A percentile compares a stretch with the other conserved stretches of the same genome.
Evolutionary conservation across 176 grass and related monocot species (phyloP).

Genomic region (Zoysia japonica): DNA sequence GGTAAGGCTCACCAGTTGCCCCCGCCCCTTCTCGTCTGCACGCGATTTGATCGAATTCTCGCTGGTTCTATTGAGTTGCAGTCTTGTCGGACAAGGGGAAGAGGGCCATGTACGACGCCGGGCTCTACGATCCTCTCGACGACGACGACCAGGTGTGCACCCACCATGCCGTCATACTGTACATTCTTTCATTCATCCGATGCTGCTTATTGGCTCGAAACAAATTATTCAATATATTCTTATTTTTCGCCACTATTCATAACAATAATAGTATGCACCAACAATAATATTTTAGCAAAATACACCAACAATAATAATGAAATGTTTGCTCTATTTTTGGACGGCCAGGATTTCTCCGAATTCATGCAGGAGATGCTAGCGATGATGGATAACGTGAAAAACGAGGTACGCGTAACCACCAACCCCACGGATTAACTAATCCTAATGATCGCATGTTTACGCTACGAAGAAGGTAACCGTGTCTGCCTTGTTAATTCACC

Average conservation of each 20-base stretch:
- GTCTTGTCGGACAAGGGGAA: conserved; percentile 93
- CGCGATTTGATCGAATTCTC: conserved; percentile 22
- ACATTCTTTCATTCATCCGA: not conserved
- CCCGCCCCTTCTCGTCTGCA: not conserved
- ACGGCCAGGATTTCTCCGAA: conserved; percentile 86
- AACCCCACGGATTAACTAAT: not conserved
- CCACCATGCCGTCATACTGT: not conserved
- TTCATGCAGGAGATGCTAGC: conserved; percentile 98
- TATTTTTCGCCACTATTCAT: no score
- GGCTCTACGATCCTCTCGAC: conserved; percentile 85
- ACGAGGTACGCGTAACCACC: conserved; percentile 61
- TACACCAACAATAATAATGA: not conserved
- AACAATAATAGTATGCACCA: no score
- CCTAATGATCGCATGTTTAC: not conserved
- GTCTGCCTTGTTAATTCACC: no score
- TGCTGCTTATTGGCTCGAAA: conserved; percentile 21
- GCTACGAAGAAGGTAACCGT: no score
- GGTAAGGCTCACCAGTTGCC: conserved; percentile 58
- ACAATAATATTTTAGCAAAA: no score
- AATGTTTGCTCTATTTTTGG: conserved; percentile 26
- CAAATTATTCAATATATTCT: not conserved
- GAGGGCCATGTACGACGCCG: conserved; percentile 89
- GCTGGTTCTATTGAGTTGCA: conserved; percentile 38
- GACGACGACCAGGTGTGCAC: conserved; percentile 71
- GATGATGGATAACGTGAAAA: conserved; percentile 97